These are phyloP conservation scores for Pythium oligandrum DNA, from an alignment of 352 stramenopile genomes.

Conservation along the genomic window DNA sequence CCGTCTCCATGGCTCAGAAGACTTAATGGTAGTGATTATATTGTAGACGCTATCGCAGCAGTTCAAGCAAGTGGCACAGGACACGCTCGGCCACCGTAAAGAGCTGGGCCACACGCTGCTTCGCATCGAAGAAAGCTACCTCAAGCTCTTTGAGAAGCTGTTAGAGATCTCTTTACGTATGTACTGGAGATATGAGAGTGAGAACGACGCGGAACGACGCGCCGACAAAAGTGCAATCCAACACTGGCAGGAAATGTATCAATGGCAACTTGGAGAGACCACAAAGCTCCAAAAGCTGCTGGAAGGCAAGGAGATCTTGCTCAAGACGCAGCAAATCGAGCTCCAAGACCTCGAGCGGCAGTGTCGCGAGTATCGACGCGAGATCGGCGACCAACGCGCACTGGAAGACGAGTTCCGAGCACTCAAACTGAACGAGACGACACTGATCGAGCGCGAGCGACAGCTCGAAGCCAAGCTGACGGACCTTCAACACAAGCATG, in stretches of 20 bases:
- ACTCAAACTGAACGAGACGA: conserved; percentile 26
- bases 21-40: neutral
- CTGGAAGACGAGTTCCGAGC: conserved; percentile 39
- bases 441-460: conserved; percentile 24
- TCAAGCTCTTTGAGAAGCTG: conserved; percentile 74
- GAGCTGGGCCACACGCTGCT: conserved; percentile 61
- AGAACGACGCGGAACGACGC: conserved; percentile 36
- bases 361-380: conserved; percentile 9
- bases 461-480: conserved; percentile 28
- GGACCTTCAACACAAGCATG: conserved; percentile 31
- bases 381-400: conserved; percentile 19
- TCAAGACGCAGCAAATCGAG: conserved; percentile 45
- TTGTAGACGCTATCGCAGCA: conserved; percentile 45
- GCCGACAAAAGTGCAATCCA: conserved; percentile 37
- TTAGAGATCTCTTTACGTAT: conserved; percentile 64
- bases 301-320: conserved; percentile 47
- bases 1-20: neutral
- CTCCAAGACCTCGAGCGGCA: conserved; percentile 42
- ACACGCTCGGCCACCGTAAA: conserved; percentile 56
- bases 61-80: conserved; percentile 61
- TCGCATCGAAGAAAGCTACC: conserved; percentile 68
- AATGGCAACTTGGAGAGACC: conserved; percentile 35
- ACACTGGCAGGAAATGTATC: conserved; percentile 49
- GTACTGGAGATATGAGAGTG: conserved; percentile 68
- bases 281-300: conserved; percentile 47